Evolutionary conservation across 106 monocot genomes (phyloP).

Genomic region (Allium sativum): DNA sequence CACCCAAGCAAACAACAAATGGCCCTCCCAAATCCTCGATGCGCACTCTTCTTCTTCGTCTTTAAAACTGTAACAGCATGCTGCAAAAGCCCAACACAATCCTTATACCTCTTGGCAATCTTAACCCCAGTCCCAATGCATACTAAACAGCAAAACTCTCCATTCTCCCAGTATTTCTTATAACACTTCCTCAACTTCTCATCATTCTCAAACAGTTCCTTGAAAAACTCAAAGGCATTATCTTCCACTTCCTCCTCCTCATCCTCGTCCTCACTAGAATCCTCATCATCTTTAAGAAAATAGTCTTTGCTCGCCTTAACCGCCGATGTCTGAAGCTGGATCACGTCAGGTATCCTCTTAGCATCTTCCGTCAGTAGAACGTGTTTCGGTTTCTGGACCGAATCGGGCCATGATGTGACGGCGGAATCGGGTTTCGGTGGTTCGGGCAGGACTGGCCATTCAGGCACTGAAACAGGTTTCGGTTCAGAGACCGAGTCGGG

Average conservation of each 20-base stretch:
- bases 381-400: not conserved
- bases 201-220: slow-evolving; percentile 33
- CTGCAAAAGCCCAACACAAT: slow-evolving; percentile 44
- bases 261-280: slow-evolving; percentile 10
- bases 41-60: slow-evolving; percentile 31
- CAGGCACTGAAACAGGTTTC: slow-evolving; percentile 1
- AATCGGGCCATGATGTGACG: slow-evolving; percentile 5
- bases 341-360: slow-evolving; percentile 1
- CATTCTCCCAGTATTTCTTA: slow-evolving; percentile 36
- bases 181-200: slow-evolving; percentile 47
- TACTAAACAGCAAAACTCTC: slow-evolving; percentile 60
- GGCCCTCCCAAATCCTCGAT: slow-evolving; percentile 41
- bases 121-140: slow-evolving; percentile 36
- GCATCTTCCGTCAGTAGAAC: slow-evolving; percentile 8
- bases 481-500: not conserved
- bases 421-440: not conserved
- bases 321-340: slow-evolving; percentile 5
- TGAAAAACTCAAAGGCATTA: slow-evolving; percentile 31
- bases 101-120: slow-evolving; percentile 28
- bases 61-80: slow-evolving; percentile 34
- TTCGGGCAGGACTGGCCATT: slow-evolving; percentile 23
- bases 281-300: slow-evolving; percentile 17
- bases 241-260: slow-evolving; percentile 13
- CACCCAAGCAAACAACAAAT: slow-evolving; percentile 55
- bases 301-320: slow-evolving; percentile 17